These are phyloP conservation scores for Dunaliella primolecta DNA, from an alignment of 139 green algal genomes.

Conservation along the genomic window DNA sequence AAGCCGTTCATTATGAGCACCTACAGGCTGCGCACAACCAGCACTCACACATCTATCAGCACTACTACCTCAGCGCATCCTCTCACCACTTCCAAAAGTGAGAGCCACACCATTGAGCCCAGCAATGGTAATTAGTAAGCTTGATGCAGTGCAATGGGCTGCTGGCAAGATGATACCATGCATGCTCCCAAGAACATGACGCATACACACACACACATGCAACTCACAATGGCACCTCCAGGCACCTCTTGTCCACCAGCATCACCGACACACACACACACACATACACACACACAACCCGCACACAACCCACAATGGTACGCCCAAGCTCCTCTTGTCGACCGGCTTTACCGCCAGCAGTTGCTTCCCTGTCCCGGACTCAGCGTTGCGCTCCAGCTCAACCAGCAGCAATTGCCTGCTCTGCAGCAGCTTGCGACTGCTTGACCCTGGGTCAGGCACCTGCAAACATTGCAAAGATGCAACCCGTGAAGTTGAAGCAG, in stretches of 20 bases:
- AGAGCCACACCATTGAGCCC: no score
- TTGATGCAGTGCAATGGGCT: not conserved
- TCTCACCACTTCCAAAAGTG: no score
- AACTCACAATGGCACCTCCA: not conserved
- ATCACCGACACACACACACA: not conserved
- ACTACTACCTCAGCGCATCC: slow-evolving; percentile 10
- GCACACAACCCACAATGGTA: slow-evolving; percentile 10
- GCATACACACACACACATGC: not conserved
- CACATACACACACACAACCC: not conserved
- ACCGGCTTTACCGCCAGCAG: slow-evolving; percentile 17
- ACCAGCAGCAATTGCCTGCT: not conserved
- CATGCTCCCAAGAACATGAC: not conserved
- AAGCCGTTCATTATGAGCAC: not conserved
- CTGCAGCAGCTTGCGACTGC: not conserved
- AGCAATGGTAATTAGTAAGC: slow-evolving; percentile 23
- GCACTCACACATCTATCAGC: not conserved
- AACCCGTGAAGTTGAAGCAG: not conserved
- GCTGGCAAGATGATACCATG: not conserved
- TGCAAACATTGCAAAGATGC: not conserved
- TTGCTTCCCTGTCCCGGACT: not conserved
- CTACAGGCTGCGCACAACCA: not conserved
- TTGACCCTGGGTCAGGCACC: not conserved
- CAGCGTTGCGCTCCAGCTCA: slow-evolving; percentile 2
- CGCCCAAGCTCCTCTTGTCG: not conserved
- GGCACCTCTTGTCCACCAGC: not conserved